These are phyloP conservation scores for Ogataea degrootiae DNA, from an alignment of 805 yeast genomes.

Conservation along the genomic window DNA sequence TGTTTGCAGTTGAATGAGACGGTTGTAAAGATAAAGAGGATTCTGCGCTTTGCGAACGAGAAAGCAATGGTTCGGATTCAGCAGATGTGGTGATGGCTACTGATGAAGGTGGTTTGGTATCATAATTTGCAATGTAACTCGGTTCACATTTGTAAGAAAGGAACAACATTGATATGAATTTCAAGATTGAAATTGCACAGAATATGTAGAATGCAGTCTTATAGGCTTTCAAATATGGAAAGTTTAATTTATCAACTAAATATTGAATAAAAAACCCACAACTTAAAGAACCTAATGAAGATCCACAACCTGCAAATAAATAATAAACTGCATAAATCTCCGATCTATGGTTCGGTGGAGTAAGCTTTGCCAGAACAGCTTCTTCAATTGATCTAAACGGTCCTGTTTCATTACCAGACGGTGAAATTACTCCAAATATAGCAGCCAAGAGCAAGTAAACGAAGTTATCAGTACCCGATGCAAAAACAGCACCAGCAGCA, in stretches of 20 bases:
- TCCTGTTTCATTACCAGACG: conserved; percentile 87
- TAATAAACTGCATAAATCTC: conserved; percentile 74
- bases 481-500: conserved; percentile 60
- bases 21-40: too few relatives aligned
- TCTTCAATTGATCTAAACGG: conserved; percentile 87
- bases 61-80: too few relatives aligned
- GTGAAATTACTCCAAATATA: conserved; percentile 79
- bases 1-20: too few relatives aligned
- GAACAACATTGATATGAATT: conserved; percentile 45
- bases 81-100: too few relatives aligned
- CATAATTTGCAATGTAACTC: conserved; percentile 15
- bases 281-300: conserved; percentile 64
- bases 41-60: too few relatives aligned
- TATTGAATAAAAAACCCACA: conserved; percentile 58
- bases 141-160: conserved; percentile 53
- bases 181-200: conserved; percentile 47
- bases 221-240: conserved; percentile 30
- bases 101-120: too few relatives aligned
- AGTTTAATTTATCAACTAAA: conserved; percentile 29
- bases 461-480: conserved; percentile 16
- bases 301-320: conserved; percentile 62
- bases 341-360: conserved; percentile 60
- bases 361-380: conserved; percentile 73
- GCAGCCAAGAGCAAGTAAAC: conserved; percentile 44
- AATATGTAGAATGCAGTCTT: conserved; percentile 54